Base-by-base conservation (phyloP, 2,329 filamentous ascomycete species). In the Penicillium polonicum region DNA sequence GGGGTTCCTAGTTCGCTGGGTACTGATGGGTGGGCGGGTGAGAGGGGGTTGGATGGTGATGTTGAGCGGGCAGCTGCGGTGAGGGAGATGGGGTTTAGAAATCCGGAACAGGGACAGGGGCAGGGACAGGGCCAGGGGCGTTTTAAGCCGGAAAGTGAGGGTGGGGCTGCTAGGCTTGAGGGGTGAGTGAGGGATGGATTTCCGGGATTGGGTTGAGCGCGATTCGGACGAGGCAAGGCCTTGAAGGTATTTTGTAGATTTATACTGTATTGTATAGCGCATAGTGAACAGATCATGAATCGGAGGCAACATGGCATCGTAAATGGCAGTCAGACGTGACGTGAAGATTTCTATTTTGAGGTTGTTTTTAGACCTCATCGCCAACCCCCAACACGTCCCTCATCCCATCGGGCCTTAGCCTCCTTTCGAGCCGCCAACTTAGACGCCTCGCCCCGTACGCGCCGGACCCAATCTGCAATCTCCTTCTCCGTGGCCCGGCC, bases 321-420 rank as follows among this genome's bases (percentile, higher is more conserved):
- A 39, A 60, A 43, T 44, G 36, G 10, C 13, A 54, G 12, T 25
- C 39, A 35, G 17, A 23, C 10, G 5, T 38, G 36, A 10, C 9
- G 15, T 25, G 3, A n/a, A 6, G 21, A 23, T 39, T 23, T 51
- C 8, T 42, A 51, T 31, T 12, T 15, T 5, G 6, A 19, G 35
- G 8, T 50, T 41, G 1, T 2, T 12, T 51, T 38, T 10, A 12
- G 1, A 27, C 19, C 21, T 45, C 79, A 93, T 69, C 93, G 85
- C 94, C 94, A 97, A 0, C 94, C 94, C 12, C 93, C 93, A 35
- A 97, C 93, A 65, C 93, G 83, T 25, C 93, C 92, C 76, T 97
- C 93, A 72, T 97, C 94, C 94, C 94, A 97, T 67, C 94, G 83
- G 68, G 92, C 89, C 75, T 92, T 96, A 64, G 91, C 85, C 79